These are phyloP conservation scores for Rhizopogon rudus DNA, from an alignment of 768 basidiomycete species.

Conservation along the genomic window DNA sequence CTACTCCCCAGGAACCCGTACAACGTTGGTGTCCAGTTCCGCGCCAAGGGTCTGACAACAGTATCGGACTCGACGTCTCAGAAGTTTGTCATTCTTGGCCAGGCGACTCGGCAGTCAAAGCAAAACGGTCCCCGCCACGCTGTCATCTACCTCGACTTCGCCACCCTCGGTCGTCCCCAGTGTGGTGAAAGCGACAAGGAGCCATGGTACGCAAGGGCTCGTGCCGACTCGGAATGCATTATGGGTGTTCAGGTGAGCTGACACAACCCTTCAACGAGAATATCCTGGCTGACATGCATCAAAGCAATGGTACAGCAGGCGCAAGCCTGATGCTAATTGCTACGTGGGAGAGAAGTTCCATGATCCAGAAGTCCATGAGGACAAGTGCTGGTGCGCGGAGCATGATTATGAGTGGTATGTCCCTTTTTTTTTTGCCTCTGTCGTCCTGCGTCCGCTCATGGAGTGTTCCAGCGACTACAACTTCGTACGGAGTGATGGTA, in stretches of 20 bases:
- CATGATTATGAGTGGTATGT: constrained; percentile 91
- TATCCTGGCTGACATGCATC: neutral
- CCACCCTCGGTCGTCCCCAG: constrained; percentile 57
- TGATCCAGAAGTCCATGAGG: constrained; percentile 82
- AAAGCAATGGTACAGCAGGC: constrained; percentile 90
- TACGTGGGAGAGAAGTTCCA: constrained; percentile 88
- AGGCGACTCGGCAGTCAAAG: constrained; percentile 59
- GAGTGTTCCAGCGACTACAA: constrained; percentile 75
- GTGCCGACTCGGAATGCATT: constrained; percentile 66
- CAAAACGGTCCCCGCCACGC: constrained; percentile 56
- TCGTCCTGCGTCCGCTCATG: neutral
- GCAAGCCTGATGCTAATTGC: constrained; percentile 80
- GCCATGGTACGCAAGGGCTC: constrained; percentile 76
- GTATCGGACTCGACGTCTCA: constrained; percentile 95
- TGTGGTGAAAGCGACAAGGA: constrained; percentile 76
- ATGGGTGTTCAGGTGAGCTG: constrained; percentile 86
- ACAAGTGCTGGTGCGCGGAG: constrained; percentile 77
- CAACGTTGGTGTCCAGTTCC: constrained; percentile 63
- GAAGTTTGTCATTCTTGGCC: constrained; percentile 88
- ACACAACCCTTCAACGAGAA: neutral
- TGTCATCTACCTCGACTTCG: constrained; percentile 81
- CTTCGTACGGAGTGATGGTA: constrained; percentile 64
- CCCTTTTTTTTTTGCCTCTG: constrained; percentile 4
- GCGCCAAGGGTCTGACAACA: constrained; percentile 76
- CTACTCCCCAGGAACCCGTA: constrained; percentile 54